Evolutionary conservation across 2,329 filamentous ascomycete genomes (phyloP).

Genomic region (Calonectria honghensis): DNA sequence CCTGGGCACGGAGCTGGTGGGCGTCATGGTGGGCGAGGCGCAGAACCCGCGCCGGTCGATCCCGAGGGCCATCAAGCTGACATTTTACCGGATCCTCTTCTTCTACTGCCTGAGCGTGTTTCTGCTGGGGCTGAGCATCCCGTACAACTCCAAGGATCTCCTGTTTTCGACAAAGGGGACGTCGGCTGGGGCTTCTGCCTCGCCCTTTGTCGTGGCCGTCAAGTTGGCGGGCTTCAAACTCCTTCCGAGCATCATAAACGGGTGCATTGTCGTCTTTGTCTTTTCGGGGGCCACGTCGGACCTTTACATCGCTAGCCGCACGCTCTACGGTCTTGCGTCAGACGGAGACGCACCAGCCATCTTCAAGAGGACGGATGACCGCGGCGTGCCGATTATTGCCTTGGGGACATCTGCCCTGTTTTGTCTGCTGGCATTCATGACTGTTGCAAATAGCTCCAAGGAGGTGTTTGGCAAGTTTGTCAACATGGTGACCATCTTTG

Average conservation of each 20-base stretch:
- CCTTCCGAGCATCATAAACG: slow-evolving; percentile 83
- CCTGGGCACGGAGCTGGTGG: slow-evolving; percentile 84
- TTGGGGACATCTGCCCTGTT: slow-evolving; percentile 77
- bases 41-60: slow-evolving; percentile 86
- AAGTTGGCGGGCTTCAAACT: slow-evolving; percentile 76
- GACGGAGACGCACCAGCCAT: slow-evolving; percentile 83
- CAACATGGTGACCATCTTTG: slow-evolving; percentile 80
- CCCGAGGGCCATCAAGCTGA: slow-evolving; percentile 85
- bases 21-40: slow-evolving; percentile 86
- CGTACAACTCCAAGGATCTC: slow-evolving; percentile 78
- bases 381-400: slow-evolving; percentile 81
- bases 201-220: slow-evolving; percentile 85
- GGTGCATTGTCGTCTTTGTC: slow-evolving; percentile 83
- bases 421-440: slow-evolving; percentile 81
- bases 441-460: slow-evolving; percentile 74
- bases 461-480: slow-evolving; percentile 79
- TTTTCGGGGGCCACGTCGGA: slow-evolving; percentile 87
- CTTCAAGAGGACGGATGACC: slow-evolving; percentile 81
- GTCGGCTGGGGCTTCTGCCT: slow-evolving; percentile 65
- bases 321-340: slow-evolving; percentile 82
- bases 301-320: slow-evolving; percentile 84
- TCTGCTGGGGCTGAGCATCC: slow-evolving; percentile 84
- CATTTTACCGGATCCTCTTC: slow-evolving; percentile 87
- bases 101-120: slow-evolving; percentile 86
- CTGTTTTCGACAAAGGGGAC: slow-evolving; percentile 71